Evolutionary conservation across 2,329 filamentous ascomycete species (phyloP), one percentile per base, ranked within the genome.

Genomic region (Paecilomyces sp.): DNA sequence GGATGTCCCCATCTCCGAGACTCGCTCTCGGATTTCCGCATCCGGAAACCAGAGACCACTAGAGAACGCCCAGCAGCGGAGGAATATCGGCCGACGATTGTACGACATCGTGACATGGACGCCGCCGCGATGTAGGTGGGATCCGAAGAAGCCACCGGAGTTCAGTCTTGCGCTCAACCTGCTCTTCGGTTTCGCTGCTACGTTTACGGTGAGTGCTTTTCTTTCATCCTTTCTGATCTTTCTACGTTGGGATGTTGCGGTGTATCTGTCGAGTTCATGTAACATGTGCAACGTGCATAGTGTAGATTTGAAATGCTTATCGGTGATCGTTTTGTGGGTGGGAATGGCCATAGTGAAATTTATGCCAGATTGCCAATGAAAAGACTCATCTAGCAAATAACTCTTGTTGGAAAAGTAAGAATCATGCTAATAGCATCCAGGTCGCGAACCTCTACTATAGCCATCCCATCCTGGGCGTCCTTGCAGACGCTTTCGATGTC

Each of bases 391-490:
- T 28, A 28, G 3, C 6, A 28, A 28, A 28, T 28, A 28, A 6
- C 6, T 28, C 6, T 28, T 28, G 47, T 34, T 36, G 57, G 57
- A 64, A 57, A 9, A 66, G 5, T 65, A 57, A 63, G 13, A 41
- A 55, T 54, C 8, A 33, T 33, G 75, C 82, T 2, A 76, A 77
- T 0, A 82, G 86, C 3, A 53, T 86, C 91, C 64, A 90, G 0
- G 90, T 92, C 6, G 89, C 89, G 18, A 92, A 92, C 65, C 77
- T 93, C 2, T 93, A 93, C 75, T 92, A 93, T 73, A 90, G 84
- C 61, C 89, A 92, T 67, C 89, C 90, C 0, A 89, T 93, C 54
- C 77, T 93, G 25, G 91, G 92, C 68, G 84, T 89, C 56, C 80
- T 94, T 50, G 89, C 90, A 0, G 72, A 79, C 9, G 87, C 89